These are phyloP conservation scores for Fragaria vesca DNA, from an alignment of 306 rosid genomes.

Conservation along the genomic window DNA sequence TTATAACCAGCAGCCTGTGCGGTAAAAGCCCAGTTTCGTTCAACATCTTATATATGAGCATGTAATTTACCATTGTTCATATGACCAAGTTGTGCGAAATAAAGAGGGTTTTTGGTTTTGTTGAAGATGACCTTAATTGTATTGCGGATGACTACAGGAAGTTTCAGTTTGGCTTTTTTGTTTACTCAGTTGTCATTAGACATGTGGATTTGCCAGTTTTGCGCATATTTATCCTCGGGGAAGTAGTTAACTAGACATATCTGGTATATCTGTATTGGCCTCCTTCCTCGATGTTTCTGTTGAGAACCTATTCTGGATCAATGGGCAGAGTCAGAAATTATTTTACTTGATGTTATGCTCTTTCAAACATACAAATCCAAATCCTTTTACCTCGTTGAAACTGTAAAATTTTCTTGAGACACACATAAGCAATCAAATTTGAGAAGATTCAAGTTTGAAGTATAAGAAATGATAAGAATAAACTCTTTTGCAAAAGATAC, in stretches of 20 bases:
- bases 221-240: constrained; percentile 31
- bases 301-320: constrained; percentile 16
- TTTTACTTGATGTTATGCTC: neutral
- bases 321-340: constrained; percentile 9
- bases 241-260: constrained; percentile 31
- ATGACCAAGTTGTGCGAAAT: constrained; percentile 47
- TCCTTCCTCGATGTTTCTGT: constrained; percentile 12
- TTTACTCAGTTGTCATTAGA: constrained; percentile 44
- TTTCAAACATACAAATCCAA: neutral
- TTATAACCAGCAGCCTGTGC: constrained; percentile 89
- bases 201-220: constrained; percentile 40
- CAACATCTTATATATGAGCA: constrained; percentile 48
- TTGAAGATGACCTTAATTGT: constrained; percentile 41
- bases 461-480: too few species aligned
- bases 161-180: constrained; percentile 30
- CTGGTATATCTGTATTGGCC: constrained; percentile 35
- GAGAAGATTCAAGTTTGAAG: too few species aligned
- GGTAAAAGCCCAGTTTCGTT: constrained; percentile 44
- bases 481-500: neutral
- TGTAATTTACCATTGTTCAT: constrained; percentile 62
- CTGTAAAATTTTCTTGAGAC: too few species aligned
- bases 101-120: constrained; percentile 49
- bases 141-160: constrained; percentile 45
- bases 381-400: neutral
- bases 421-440: too few species aligned